Conservation (phyloP, 108 stramenopile species). For the Stephanodiscus triporus region DNA sequence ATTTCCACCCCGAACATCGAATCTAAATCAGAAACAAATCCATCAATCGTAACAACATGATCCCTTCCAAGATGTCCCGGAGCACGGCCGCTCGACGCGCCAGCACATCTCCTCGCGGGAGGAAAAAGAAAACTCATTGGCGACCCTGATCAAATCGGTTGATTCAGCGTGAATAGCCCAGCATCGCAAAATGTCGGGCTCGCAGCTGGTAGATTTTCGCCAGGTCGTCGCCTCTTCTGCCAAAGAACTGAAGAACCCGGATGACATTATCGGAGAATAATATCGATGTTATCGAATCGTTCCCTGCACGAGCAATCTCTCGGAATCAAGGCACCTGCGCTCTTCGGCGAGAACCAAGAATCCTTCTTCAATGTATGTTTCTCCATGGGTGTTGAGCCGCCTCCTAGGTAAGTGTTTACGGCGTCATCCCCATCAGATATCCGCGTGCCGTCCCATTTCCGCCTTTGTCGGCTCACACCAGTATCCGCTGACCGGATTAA, state of each 20-base stretch:
- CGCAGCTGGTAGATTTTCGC: conserved; percentile 39
- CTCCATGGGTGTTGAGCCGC: conserved; percentile 26
- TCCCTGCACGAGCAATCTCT: conserved; percentile 40
- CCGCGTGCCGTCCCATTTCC: too few species aligned
- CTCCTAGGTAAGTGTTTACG: conserved; percentile 26
- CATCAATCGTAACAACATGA: not conserved
- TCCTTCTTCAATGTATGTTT: conserved; percentile 39
- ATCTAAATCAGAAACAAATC: not conserved
- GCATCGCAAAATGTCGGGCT: conserved; percentile 31
- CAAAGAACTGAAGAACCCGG: conserved; percentile 29
- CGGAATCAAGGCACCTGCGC: conserved; percentile 37
- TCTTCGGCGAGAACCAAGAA: conserved; percentile 38
- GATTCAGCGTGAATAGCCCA: not conserved
- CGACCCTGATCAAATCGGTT: conserved; percentile 9
- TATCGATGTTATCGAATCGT: conserved; percentile 36
- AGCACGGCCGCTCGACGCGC: conserved; percentile 4
- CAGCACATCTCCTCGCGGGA: not conserved
- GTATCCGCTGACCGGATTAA: too few species aligned
- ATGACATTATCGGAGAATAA: conserved; percentile 37
- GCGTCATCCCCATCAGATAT: not conserved
- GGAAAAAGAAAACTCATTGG: conserved; percentile 28
- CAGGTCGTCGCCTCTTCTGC: conserved; percentile 42
- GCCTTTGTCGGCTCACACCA: too few species aligned
- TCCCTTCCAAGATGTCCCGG: not conserved
- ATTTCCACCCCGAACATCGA: conserved; percentile 11